Percentiles rank a stretch among this genome's conserved stretches.
Conservation (phyloP, 176 grass and related monocot genomes). For the Zea mays region DNA sequence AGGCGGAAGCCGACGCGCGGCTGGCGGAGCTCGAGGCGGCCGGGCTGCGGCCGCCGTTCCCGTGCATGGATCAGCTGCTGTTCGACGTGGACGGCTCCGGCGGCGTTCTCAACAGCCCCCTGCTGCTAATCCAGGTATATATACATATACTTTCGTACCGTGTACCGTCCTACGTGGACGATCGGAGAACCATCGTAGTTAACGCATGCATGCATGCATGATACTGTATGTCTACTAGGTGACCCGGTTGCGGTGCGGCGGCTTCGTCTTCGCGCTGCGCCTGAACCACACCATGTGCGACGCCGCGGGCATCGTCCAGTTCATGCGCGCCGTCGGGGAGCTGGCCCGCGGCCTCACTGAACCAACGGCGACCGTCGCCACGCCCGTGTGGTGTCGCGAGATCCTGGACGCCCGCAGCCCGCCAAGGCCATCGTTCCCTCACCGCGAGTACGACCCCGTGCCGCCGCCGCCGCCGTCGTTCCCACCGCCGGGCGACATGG, state of each 20-base stretch:
- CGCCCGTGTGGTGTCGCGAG: slow-evolving; percentile 43
- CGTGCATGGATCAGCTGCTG: slow-evolving; percentile 40
- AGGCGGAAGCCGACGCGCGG: slow-evolving; percentile 57
- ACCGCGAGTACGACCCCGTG: slow-evolving; percentile 32
- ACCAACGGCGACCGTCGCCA: background rate
- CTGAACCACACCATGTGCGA: slow-evolving; percentile 49
- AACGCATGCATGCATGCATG: too few relatives aligned
- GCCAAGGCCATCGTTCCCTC: slow-evolving; percentile 27
- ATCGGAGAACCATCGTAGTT: too few relatives aligned
- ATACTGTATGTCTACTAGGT: too few relatives aligned
- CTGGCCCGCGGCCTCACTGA: slow-evolving; percentile 6
- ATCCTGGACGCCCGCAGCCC: slow-evolving; percentile 32
- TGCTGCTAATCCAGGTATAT: slow-evolving; percentile 44
- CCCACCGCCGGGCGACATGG: background rate
- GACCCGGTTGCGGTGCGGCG: slow-evolving; percentile 49
- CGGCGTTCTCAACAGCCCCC: slow-evolving; percentile 16
- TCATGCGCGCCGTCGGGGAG: slow-evolving; percentile 31
- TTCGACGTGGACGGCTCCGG: slow-evolving; percentile 10
- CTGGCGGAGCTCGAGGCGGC: slow-evolving; percentile 25
- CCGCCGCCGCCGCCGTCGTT: background rate
- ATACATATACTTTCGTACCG: background rate
- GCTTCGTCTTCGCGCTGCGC: slow-evolving; percentile 38
- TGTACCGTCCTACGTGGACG: too few relatives aligned
- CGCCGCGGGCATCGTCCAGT: slow-evolving; percentile 31
- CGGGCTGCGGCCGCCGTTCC: slow-evolving; percentile 32